Percentiles rank a stretch among this genome's conserved stretches.
phyloP scores from a whole-genome alignment of 331 rosid genomes.

The Rhamnella rubrinervis region DNA sequence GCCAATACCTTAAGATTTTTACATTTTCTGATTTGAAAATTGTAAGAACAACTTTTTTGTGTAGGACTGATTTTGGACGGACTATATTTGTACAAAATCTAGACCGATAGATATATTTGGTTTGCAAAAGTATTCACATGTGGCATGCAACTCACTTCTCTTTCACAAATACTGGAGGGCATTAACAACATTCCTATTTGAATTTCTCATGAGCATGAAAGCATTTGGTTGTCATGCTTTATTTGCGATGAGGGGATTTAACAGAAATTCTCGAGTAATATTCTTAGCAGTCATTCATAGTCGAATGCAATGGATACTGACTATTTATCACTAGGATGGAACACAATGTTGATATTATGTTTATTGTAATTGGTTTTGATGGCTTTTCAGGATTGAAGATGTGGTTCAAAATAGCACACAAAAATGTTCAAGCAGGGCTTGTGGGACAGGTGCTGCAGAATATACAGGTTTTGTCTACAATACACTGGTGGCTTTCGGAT shows the following conservation, averaged over 20 bases:
- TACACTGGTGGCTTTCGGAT: not conserved
- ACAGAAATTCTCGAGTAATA: no score
- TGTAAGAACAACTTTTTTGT: not conserved
- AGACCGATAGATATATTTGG: not conserved
- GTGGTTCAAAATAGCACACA: constrained; percentile 14
- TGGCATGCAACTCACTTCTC: no score
- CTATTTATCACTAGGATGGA: not conserved
- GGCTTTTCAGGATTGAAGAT: constrained; percentile 20
- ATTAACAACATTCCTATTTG: no score
- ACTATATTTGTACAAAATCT: not conserved
- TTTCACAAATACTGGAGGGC: no score
- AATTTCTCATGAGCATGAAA: not conserved
- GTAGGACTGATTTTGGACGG: no score
- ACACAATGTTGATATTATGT: not conserved
- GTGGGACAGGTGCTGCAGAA: constrained; percentile 7
- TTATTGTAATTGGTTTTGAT: not conserved
- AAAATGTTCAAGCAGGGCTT: constrained; percentile 13
- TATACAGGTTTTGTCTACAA: constrained; percentile 24
- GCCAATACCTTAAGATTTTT: constrained; percentile 14
- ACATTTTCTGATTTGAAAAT: constrained; percentile 15
- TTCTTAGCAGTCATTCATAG: not conserved
- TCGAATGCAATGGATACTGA: not conserved
- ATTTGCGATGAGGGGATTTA: not conserved
- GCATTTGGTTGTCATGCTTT: constrained; percentile 4
- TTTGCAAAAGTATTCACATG: no score